A percentile compares a stretch with the other conserved stretches of the same genome.
phyloP scores from a whole-genome alignment of 2,329 filamentous ascomycete species.

The Magnaporthales sp. region DNA sequence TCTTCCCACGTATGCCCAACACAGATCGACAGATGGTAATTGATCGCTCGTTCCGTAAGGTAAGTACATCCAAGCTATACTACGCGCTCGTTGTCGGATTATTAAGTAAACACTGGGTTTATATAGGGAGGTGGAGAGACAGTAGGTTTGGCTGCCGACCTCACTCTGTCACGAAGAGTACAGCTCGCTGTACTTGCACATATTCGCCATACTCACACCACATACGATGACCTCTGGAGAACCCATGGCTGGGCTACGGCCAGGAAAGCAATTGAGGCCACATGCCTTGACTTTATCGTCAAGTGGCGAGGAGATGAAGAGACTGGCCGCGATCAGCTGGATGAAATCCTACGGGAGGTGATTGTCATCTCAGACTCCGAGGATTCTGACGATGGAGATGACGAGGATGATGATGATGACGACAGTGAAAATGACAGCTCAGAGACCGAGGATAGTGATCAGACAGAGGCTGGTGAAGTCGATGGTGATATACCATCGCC shows the following conservation, averaged over 20 bases:
- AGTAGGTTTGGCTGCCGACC: slow-evolving; percentile 47
- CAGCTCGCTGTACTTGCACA: slow-evolving; percentile 59
- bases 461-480: not conserved
- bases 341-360: slow-evolving; percentile 58
- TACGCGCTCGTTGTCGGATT: not conserved
- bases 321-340: slow-evolving; percentile 57
- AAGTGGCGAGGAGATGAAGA: slow-evolving; percentile 67
- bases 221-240: slow-evolving; percentile 52
- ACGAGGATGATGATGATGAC: slow-evolving; percentile 26
- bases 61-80: slow-evolving; percentile 23
- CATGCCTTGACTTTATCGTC: slow-evolving; percentile 56
- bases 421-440: slow-evolving; percentile 8
- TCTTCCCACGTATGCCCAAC: slow-evolving; percentile 58
- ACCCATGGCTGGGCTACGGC: slow-evolving; percentile 52
- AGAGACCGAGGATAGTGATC: slow-evolving; percentile 3
- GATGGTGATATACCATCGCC: not conserved
- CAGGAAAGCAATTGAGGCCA: slow-evolving; percentile 49
- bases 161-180: slow-evolving; percentile 52
- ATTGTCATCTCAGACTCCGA: slow-evolving; percentile 57
- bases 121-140: slow-evolving; percentile 27
- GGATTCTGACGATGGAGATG: slow-evolving; percentile 31
- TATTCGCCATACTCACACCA: slow-evolving; percentile 57
- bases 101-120: not conserved
- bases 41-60: slow-evolving; percentile 54
- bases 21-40: slow-evolving; percentile 56